Base-by-base conservation (phyloP, 345 rosid genomes). In the Corchorus capsularis region DNA sequence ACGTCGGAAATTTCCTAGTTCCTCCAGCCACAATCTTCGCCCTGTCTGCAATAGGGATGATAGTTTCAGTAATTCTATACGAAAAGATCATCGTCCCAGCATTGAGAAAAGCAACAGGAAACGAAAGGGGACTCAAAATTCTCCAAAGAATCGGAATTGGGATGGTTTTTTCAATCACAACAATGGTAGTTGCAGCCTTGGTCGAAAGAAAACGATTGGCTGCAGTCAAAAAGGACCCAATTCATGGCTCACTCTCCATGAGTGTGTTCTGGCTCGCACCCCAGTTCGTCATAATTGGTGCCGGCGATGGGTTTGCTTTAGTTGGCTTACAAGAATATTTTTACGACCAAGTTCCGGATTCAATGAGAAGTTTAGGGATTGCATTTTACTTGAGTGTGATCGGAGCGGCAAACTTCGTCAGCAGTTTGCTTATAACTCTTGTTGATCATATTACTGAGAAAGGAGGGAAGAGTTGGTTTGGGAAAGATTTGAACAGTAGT, bases 311-410 rank as follows among this genome's bases (percentile, higher is more conserved):
- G 2, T 92, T 95, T 72, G 76, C 98, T 22, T 84, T 93, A 4
- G 96, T 95, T 16, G 99, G 99, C 20, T 83, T 95, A 49, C 98
- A 93, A 76, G 99, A 95, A 80, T 95, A 90, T 70, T 95, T 95
- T 75, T 93, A 95, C 15, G 97, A 95, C 71, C 99, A 95, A 84
- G 99, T 95, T 47, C 98, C 99, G 0, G 98, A 95, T 81, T 86
- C 94, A 0, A 95, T 95, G 99, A 83, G 99, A 79, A 95, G 96
- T 80, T 71, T 95, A 77, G 99, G 99, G 53, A 93, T 95, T 56
- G 99, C 99, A 8, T 84, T 93, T 34, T 95, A 93, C 84, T 85
- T 93, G 2, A 92, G 99, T 52, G 97, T 92, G 61, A 55, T 93
- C 3, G 99, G 98, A 4, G 91, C 96, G 0, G 89, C 89, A 41